These are phyloP conservation scores for Gaultheria prostrata DNA, from an alignment of 148 eudicot species.

Conservation along the genomic window DNA sequence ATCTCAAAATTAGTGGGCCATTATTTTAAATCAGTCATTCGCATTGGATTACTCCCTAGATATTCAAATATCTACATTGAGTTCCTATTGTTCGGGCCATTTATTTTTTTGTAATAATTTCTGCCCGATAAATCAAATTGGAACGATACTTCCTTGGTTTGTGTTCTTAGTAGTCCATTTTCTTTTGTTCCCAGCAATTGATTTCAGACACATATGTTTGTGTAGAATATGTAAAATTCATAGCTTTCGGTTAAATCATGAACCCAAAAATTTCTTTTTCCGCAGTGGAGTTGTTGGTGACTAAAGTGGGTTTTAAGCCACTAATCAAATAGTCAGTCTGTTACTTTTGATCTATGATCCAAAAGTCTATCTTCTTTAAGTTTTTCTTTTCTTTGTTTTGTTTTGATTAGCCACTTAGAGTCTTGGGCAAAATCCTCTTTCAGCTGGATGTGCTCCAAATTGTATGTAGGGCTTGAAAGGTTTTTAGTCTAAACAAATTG, in stretches of 20 bases:
- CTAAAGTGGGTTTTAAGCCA: not conserved
- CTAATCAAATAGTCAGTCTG: not conserved
- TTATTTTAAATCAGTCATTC: not conserved
- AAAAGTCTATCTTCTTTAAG: not conserved
- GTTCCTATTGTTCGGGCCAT: not conserved
- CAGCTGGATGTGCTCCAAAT: slow-evolving; percentile 4
- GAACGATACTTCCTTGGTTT: not conserved
- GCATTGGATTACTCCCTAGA: not conserved
- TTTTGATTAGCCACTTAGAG: not conserved
- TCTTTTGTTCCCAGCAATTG: not conserved
- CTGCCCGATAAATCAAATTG: no score
- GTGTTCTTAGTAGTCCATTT: not conserved
- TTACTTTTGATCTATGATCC: not conserved
- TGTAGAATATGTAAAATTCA: not conserved
- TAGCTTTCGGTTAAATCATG: not conserved
- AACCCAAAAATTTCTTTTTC: not conserved
- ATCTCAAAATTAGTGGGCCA: not conserved
- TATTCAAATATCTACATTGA: not conserved
- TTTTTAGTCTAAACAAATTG: no score
- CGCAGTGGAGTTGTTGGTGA: not conserved
- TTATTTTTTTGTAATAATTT: no score
- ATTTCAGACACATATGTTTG: not conserved
- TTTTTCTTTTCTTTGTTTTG: not conserved
- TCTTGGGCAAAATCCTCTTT: not conserved
- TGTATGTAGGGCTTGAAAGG: no score